Evolutionary conservation across 2,329 filamentous ascomycete genomes (phyloP), one percentile per base, ranked within the genome.

Genomic region (Cadophora luteo-olivacea): DNA sequence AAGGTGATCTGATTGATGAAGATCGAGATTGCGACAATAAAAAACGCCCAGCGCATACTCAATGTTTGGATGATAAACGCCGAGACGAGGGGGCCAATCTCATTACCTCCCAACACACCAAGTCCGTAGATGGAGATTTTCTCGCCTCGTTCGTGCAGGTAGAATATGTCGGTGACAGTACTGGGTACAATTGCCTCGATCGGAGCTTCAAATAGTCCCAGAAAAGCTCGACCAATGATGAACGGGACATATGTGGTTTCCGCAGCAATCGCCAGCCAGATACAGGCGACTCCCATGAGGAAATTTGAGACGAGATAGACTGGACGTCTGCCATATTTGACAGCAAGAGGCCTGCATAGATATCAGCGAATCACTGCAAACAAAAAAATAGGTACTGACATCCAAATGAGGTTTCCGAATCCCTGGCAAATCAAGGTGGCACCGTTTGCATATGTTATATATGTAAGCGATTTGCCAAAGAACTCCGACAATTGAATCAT

Each of bases 161-260:
- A 72, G 41, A 69, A 71, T 8, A 70, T 69, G 41, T 72, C 70
- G 5, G 63, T 69, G 33, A 71, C 67, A 61, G 88, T 82, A 38
- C 83, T 81, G 0, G 86, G 86, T 75, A 86, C 85, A 9, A 86
- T 83, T 0, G 84, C 87, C 78, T 89, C 85, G 3, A 84, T 82
- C 8, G 86, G 85, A 32, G 66, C 70, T 3, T 68, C 66, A 33
- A 64, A 63, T n/a, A 72, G 63, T 16, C 70, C 70, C 11, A 70
- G 55, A 41, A 70, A 70, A 19, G 68, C 65, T 38, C 70, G 60
- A 25, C 68, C 70, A 6, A 69, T 29, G 54, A 72, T 66, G 58
- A 72, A 70, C 3, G 68, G 64, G 12, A 49, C 65, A 16, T 69
- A 72, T 11, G 69, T 67, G 2, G 48, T 69, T n/a, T 68, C 61